Evolutionary conservation across 306 rosid genomes (phyloP).

Genomic region (Luffa aegyptiaca): DNA sequence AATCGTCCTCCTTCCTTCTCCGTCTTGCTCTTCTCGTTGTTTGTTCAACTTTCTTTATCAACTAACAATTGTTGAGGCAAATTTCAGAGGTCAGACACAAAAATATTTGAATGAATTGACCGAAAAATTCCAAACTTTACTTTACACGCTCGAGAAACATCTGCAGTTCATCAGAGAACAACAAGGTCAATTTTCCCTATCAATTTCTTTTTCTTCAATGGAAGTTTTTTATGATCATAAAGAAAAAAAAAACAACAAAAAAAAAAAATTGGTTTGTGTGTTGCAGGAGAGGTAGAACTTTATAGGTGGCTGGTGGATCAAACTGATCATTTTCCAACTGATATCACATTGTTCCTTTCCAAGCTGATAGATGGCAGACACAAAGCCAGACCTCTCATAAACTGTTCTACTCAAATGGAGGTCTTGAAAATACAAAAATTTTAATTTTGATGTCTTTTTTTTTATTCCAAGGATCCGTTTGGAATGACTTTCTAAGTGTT

Average conservation of each 20-base stretch:
- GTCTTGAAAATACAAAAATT: neutral
- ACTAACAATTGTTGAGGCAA: neutral
- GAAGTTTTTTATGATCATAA: neutral
- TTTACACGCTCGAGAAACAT: neutral
- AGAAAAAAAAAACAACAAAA: neutral
- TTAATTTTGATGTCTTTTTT: no score
- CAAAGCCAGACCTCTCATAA: slow-evolving; percentile 5
- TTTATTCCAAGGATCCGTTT: no score
- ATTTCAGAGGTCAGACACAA: neutral
- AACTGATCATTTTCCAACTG: slow-evolving; percentile 8
- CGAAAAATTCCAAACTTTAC: neutral
- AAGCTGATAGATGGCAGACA: neutral
- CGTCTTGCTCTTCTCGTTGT: neutral
- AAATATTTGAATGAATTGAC: slow-evolving; percentile 1
- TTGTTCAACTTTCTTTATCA: neutral
- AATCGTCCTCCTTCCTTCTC: neutral
- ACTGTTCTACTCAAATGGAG: slow-evolving; percentile 1
- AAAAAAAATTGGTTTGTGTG: neutral
- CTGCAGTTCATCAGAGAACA: neutral
- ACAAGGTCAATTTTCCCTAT: neutral
- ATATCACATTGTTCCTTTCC: neutral
- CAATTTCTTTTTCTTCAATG: neutral
- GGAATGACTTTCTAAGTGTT: no score
- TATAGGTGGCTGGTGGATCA: slow-evolving; percentile 6
- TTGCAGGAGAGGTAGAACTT: slow-evolving; percentile 2